Percentiles rank a stretch among this genome's conserved stretches.
phyloP scores from a whole-genome alignment of 306 rosid species.

The Begonia masoniana region DNA sequence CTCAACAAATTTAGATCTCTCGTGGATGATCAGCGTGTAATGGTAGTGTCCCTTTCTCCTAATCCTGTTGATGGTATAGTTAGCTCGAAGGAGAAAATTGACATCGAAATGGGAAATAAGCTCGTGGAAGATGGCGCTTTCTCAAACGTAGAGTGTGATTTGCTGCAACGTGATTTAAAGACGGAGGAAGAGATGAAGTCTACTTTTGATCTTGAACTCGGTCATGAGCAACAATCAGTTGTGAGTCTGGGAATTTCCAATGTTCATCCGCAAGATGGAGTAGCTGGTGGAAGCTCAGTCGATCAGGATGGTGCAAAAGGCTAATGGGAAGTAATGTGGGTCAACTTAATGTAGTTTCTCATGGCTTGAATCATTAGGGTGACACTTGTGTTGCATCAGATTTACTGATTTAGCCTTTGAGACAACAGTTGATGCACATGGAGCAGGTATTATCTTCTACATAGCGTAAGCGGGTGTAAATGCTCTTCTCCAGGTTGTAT shows the following conservation, averaged over 20 bases:
- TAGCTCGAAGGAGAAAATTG: conserved; percentile 58
- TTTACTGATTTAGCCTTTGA: no score
- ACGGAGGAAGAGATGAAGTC: conserved; percentile 30
- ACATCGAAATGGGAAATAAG: conserved; percentile 69
- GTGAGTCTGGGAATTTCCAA: conserved; percentile 23
- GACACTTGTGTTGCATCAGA: no score
- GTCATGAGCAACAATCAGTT: conserved; percentile 31
- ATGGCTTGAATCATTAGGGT: no score
- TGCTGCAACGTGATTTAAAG: conserved; percentile 35
- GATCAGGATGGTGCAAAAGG: no score
- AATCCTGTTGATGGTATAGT: conserved; percentile 21
- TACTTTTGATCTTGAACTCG: conserved; percentile 33
- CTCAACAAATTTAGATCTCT: conserved; percentile 44
- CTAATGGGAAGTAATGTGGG: conserved; percentile 5
- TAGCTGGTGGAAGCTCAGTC: no score
- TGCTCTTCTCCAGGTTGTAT: no score
- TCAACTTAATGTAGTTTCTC: conserved; percentile 7
- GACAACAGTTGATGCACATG: no score
- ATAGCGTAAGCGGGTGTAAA: no score
- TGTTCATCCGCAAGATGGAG: neutral
- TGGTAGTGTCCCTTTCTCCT: conserved; percentile 25
- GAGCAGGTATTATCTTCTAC: no score
- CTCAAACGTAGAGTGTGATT: conserved; percentile 40
- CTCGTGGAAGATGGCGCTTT: conserved; percentile 25
- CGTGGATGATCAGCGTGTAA: conserved; percentile 33